Evolutionary conservation across 495 filamentous ascomycete genomes (phyloP), one percentile per base, ranked within the genome.

Genomic region (Penicillium riverlandense): DNA sequence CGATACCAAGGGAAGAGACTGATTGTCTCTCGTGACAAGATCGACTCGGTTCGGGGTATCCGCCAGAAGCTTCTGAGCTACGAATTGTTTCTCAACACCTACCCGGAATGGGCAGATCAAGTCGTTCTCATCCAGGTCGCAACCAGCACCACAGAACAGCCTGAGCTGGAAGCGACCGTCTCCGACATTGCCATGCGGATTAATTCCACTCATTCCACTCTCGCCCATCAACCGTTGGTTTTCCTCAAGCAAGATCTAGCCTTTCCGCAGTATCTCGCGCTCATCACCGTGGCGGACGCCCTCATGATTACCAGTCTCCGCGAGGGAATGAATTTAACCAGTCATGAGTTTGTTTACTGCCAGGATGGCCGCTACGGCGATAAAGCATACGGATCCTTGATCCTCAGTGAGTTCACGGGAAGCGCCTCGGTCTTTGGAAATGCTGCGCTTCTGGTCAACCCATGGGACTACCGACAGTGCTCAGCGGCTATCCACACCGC

Each of bases 281-380:
- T 96, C 12, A 76, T 95, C 35, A 85, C 85, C 12, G 83, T 92
- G 16, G 90, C 90, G 4, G 89, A 96, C 64, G 86, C 83, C 14
- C 71, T 96, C 29, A 90, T 95, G 78, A 90, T 96, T 57, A 89
- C 90, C 6, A 90, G 85, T 59, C 78, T 96, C 41, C 86, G 90
- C 38, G 90, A 96, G 57, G 90, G 90, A 35, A 96, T 96, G 90
- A 95, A 95, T 54, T 66, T 96, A 32, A 94, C 90, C 7, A 85
- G 82, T 37, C 90, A 96, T 56, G 90, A 96, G 63, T 96, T 86
- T 57, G 76, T 95, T 28, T 89, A 85, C 50, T 95, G 90, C 52
- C 90, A 96, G 60, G 90, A 96, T 62, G 88, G 88, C n/a, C 79
- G 77, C 53, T 70, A 74, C 43, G 72, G 68, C 15, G 71, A 81